phyloP scores from a whole-genome alignment of 805 yeast species.

The Metschnikowia arizonensis region DNA sequence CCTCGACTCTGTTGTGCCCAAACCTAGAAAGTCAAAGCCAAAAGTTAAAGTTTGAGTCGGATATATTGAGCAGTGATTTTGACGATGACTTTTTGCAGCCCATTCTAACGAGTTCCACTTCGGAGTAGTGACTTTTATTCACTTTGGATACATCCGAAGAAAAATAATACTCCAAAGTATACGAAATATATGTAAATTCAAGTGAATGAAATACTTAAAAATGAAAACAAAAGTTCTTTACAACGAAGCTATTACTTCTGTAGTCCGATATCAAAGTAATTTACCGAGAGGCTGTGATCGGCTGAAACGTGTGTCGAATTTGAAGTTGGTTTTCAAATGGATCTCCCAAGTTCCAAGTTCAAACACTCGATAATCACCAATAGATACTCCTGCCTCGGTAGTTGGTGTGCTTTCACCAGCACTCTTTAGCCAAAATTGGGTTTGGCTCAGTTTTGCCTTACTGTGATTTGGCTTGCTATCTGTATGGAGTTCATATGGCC shows the following conservation, averaged over 20 bases:
- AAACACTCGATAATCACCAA: conserved; percentile 41
- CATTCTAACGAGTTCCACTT: conserved; percentile 11
- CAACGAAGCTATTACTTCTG: neutral
- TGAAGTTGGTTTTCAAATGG: conserved; percentile 34
- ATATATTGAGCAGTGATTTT: conserved; percentile 18
- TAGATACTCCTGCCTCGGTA: conserved; percentile 19
- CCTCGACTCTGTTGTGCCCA: neutral
- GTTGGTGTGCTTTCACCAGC: conserved; percentile 13
- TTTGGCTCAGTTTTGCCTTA: neutral
- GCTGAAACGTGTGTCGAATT: conserved; percentile 32
- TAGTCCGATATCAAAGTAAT: conserved; percentile 5
- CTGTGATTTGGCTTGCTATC: conserved; percentile 6
- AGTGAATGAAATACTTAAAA: neutral
- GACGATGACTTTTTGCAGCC: conserved; percentile 9
- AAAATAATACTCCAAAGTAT: neutral
- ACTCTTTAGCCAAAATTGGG: conserved; percentile 28
- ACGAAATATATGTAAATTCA: neutral
- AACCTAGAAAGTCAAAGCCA: neutral
- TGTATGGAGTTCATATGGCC: conserved; percentile 29
- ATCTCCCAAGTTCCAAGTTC: conserved; percentile 42
- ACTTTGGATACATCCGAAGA: neutral
- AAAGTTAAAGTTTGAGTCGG: conserved; percentile 16
- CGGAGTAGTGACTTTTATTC: neutral
- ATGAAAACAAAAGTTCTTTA: conserved; percentile 4
- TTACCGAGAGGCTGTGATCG: conserved; percentile 27